These are phyloP conservation scores for Phaeophleospora eucalypticola DNA, from an alignment of 2,329 filamentous ascomycete genomes.

Conservation along the genomic window DNA sequence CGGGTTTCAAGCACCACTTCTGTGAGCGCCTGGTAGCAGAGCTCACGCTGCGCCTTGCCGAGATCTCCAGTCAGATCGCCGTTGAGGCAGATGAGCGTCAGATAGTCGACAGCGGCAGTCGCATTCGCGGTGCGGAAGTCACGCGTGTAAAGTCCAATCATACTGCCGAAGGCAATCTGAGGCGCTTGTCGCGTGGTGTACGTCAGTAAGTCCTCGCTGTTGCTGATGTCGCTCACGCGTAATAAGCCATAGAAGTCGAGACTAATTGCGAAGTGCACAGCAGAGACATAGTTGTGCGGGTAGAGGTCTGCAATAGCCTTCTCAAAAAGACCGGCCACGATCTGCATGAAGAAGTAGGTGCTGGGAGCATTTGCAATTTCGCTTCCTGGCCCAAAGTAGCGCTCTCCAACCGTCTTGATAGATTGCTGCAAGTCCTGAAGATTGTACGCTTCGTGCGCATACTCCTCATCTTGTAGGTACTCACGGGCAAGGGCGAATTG, in stretches of 20 bases:
- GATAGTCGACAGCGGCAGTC: conserved; percentile 87
- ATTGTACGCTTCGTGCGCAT: conserved; percentile 59
- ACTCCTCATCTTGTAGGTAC: conserved; percentile 57
- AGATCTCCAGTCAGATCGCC: conserved; percentile 70
- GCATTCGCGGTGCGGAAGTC: conserved; percentile 92
- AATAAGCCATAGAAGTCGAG: conserved; percentile 86
- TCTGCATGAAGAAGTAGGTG: conserved; percentile 89
- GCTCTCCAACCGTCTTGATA: conserved; percentile 81
- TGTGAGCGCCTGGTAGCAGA: conserved; percentile 88
- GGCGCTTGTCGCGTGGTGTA: conserved; percentile 66
- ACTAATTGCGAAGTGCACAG: conserved; percentile 89
- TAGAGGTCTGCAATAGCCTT: conserved; percentile 89
- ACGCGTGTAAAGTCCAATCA: conserved; percentile 91
- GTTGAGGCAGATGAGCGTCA: conserved; percentile 87
- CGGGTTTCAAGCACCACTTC: conserved; percentile 95
- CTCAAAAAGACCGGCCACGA: conserved; percentile 89
- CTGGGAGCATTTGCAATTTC: conserved; percentile 78
- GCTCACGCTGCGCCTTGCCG: conserved; percentile 69
- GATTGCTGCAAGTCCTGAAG: conserved; percentile 69
- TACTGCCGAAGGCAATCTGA: conserved; percentile 89
- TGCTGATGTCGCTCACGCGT: conserved; percentile 76
- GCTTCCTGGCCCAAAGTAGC: conserved; percentile 81
- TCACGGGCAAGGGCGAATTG: conserved; percentile 62
- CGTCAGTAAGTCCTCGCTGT: conserved; percentile 63
- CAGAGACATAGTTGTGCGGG: conserved; percentile 84